A percentile compares a stretch with the other conserved stretches of the same genome.
These are phyloP conservation scores for Pythium myriotylum DNA, from an alignment of 352 stramenopile genomes.

Conservation along the genomic window DNA sequence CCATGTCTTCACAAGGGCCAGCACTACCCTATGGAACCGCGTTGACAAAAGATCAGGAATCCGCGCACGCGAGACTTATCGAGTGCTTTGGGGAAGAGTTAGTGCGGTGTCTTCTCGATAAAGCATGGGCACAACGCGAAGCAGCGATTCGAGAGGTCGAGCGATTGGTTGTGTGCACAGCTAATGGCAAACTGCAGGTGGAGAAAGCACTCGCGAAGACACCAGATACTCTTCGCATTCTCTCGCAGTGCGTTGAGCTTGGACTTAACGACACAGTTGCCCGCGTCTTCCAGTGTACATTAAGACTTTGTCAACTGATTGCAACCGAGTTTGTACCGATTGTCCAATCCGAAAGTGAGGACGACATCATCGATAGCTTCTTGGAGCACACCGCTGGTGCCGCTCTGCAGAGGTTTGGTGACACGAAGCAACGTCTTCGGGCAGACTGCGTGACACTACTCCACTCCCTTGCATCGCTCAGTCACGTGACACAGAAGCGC, in stretches of 20 bases:
- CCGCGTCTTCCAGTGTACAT: conserved; percentile 77
- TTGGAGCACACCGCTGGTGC: conserved; percentile 58
- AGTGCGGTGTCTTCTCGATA: conserved; percentile 80
- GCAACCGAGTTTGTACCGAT: conserved; percentile 72
- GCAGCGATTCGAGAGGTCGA: conserved; percentile 76
- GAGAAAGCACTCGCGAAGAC: conserved; percentile 61
- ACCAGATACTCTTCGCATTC: conserved; percentile 55
- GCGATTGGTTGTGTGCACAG: conserved; percentile 57
- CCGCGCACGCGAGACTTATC: conserved; percentile 52
- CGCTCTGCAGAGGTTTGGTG: conserved; percentile 73
- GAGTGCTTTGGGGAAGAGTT: conserved; percentile 66
- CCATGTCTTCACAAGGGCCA: conserved; percentile 32
- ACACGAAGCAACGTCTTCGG: conserved; percentile 76
- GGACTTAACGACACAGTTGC: conserved; percentile 77
- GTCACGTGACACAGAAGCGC: conserved; percentile 57
- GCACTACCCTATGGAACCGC: conserved; percentile 73
- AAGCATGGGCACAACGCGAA: conserved; percentile 77
- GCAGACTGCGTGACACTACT: conserved; percentile 75
- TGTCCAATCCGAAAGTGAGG: conserved; percentile 31
- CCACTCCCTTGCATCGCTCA: conserved; percentile 57
- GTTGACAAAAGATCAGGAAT: conserved; percentile 62
- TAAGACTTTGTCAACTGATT: conserved; percentile 71
- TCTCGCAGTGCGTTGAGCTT: conserved; percentile 63
- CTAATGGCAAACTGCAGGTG: conserved; percentile 40
- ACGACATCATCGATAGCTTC: conserved; percentile 61